Evolutionary conservation across 768 basidiomycete genomes (phyloP), one percentile per base, ranked within the genome.

Genomic region (Boletus sp.): DNA sequence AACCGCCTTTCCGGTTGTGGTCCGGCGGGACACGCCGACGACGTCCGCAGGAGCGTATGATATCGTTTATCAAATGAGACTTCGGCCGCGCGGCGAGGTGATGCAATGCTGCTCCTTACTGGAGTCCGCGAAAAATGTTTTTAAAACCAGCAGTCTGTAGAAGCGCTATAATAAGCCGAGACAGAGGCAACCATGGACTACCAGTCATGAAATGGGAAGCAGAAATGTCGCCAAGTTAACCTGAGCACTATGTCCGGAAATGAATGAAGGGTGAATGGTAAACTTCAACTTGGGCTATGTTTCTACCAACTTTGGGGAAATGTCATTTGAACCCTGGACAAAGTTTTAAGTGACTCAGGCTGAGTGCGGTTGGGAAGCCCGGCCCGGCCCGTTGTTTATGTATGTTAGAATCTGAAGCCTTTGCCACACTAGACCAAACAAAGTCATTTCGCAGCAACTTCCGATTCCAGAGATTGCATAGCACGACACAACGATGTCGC

Each of bases 401-500:
- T 1, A 11, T 61, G 51, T 70, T 70, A 68, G 64, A 54, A 62
- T 53, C 57, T 40, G 29, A 71, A 60, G 70, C 59, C 36, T 47
- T 56, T 64, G 65, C 35, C 55, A 71, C 12, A 69, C 54, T 32
- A 39, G 28, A 55, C 58, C 63, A 71, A 69, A 67, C 42, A 64
- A 45, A 55, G 11, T 12, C 47, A 48, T n/a, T 24, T 56, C 63
- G 57, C 59, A 62, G 60, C 55, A 58, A 47, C 51, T 20, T n/a
- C 49, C 49, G 37, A 33, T 48, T 53, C 40, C 54, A 52, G 48
- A 56, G 53, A 56, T 60, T 54, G 54, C 28, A 30, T 45, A 57
- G 37, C 57, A 45, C 42, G 41, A 49, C 49, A 20, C 52, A 47
- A 74, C 59, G 55, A 95, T 97, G 93, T 88, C 90, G 53, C 72